These are phyloP conservation scores for Lecanoromycetidae sp. DNA, from an alignment of 2,329 filamentous ascomycete species.

Conservation along the genomic window DNA sequence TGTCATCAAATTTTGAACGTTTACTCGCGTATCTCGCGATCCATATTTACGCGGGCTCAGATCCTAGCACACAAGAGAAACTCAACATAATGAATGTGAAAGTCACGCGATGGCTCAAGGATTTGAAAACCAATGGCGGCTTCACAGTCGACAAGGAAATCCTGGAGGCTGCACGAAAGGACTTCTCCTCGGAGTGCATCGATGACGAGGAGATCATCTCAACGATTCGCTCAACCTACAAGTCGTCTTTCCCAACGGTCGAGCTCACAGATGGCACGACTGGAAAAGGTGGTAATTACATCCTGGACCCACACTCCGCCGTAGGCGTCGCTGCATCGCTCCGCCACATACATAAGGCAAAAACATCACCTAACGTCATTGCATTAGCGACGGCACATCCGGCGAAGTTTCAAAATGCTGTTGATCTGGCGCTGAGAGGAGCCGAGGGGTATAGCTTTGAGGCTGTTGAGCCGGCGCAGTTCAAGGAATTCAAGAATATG, in stretches of 20 bases:
- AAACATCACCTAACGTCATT: conserved; percentile 52
- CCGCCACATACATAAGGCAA: conserved; percentile 48
- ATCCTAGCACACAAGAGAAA: conserved; percentile 33
- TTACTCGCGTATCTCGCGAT: conserved; percentile 87
- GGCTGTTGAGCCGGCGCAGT: conserved; percentile 68
- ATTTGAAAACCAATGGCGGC: conserved; percentile 68
- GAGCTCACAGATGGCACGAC: conserved; percentile 23
- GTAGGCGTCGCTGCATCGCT: conserved; percentile 69
- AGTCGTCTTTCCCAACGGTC: conserved; percentile 40
- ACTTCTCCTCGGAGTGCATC: conserved; percentile 70
- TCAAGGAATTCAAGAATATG: conserved; percentile 63
- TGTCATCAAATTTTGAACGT: conserved; percentile 93
- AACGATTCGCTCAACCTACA: conserved; percentile 49
- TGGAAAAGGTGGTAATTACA: conserved; percentile 49
- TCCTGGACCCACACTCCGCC: conserved; percentile 86
- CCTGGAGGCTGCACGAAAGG: conserved; percentile 54
- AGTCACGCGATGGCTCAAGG: conserved; percentile 64
- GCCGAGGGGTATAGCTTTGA: conserved; percentile 60
- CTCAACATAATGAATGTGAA: conserved; percentile 58
- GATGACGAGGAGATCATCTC: conserved; percentile 54
- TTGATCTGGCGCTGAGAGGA: conserved; percentile 64
- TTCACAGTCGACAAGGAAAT: conserved; percentile 71
- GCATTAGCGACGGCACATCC: conserved; percentile 88
- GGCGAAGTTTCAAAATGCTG: conserved; percentile 82
- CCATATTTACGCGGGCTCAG: conserved; percentile 44